Evolutionary conservation across 805 yeast genomes (phyloP).

Genomic region (Saccharomycopsis sp.): DNA sequence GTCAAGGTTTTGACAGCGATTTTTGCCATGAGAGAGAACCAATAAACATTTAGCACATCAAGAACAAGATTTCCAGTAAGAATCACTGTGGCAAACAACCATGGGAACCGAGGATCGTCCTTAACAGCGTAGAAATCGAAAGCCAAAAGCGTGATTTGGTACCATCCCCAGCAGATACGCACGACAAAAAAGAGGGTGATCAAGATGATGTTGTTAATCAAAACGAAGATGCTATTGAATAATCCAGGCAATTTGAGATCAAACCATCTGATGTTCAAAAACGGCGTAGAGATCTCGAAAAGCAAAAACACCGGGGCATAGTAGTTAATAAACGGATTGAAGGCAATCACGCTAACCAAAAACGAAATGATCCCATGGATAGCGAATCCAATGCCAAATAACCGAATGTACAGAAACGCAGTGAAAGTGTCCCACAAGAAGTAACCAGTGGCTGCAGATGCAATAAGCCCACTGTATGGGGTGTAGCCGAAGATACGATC

Average conservation of each 20-base stretch:
- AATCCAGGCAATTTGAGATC: slow-evolving; percentile 60
- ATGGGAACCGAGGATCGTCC: slow-evolving; percentile 39
- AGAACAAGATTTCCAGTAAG: slow-evolving; percentile 49
- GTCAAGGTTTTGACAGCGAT: slow-evolving; percentile 47
- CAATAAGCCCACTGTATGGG: slow-evolving; percentile 63
- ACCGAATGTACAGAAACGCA: slow-evolving; percentile 48
- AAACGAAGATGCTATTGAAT: slow-evolving; percentile 43
- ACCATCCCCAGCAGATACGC: slow-evolving; percentile 78
- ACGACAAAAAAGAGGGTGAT: slow-evolving; percentile 61
- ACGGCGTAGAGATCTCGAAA: slow-evolving; percentile 84
- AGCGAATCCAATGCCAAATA: slow-evolving; percentile 62
- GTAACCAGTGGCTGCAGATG: slow-evolving; percentile 67
- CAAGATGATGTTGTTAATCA: slow-evolving; percentile 61
- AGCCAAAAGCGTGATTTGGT: slow-evolving; percentile 47
- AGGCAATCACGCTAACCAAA: slow-evolving; percentile 57
- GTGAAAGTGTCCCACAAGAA: slow-evolving; percentile 78
- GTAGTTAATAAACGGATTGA: slow-evolving; percentile 68
- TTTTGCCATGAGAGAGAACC: slow-evolving; percentile 76
- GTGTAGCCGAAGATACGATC: slow-evolving; percentile 58
- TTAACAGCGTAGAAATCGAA: slow-evolving; percentile 40
- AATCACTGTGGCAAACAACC: slow-evolving; percentile 31
- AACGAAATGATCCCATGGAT: slow-evolving; percentile 77
- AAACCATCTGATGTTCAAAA: slow-evolving; percentile 85
- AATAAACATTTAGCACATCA: slow-evolving; percentile 58
- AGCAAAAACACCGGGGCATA: slow-evolving; percentile 71